A percentile compares a stretch with the other conserved stretches of the same genome.
These are phyloP conservation scores for Gossypium anomalum DNA, from an alignment of 345 rosid genomes.

Conservation along the genomic window DNA sequence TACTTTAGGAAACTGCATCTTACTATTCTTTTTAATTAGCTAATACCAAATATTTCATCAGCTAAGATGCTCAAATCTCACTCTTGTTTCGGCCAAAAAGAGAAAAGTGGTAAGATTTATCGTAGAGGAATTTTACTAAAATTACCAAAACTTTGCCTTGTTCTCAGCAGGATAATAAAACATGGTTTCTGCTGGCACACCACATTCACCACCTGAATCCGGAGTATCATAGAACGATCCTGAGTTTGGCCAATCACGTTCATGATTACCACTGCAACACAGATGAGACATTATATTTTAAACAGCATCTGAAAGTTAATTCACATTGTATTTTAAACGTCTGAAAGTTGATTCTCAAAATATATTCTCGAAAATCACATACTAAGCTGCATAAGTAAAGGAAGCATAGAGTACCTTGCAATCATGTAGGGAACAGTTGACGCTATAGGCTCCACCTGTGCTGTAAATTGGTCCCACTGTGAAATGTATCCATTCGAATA, in stretches of 20 bases:
- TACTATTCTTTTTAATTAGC: not conserved
- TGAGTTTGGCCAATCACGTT: slow-evolving; percentile 70
- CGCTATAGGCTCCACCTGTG: slow-evolving; percentile 74
- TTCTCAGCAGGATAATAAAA: slow-evolving; percentile 53
- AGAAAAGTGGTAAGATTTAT: not conserved
- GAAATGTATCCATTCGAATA: slow-evolving; percentile 77
- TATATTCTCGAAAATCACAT: not conserved
- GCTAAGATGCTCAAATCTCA: not conserved
- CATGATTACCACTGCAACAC: slow-evolving; percentile 64
- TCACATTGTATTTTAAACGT: not conserved
- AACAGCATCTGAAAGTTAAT: not conserved
- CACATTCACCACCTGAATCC: slow-evolving; percentile 62
- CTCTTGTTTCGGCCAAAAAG: not conserved
- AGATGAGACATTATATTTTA: not conserved
- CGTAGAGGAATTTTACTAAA: not conserved
- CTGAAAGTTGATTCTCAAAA: not conserved
- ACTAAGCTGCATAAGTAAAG: not conserved
- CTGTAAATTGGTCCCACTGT: slow-evolving; percentile 87
- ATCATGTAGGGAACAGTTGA: slow-evolving; percentile 66
- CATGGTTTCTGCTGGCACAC: slow-evolving; percentile 49
- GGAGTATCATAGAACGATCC: slow-evolving; percentile 52
- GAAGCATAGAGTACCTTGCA: slow-evolving; percentile 44
- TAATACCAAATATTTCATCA: not conserved
- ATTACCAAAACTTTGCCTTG: slow-evolving; percentile 65
- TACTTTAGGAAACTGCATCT: not conserved